Conservation (phyloP, 2,329 filamentous ascomycete genomes). For the Penicillium sumatraense region DNA sequence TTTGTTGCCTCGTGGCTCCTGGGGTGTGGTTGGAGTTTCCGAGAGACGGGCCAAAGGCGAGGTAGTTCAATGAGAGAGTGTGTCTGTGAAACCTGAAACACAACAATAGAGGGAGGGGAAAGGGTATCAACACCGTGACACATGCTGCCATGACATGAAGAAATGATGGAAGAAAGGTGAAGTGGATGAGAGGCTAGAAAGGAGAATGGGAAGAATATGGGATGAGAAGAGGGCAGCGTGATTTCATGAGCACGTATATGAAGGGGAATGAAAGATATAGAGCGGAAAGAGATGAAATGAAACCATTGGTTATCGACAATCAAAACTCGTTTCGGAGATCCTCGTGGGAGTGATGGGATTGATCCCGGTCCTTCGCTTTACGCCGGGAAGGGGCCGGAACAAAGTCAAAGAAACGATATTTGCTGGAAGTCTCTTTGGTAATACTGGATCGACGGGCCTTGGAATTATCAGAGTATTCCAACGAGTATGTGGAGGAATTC, state of each 20-base stretch:
- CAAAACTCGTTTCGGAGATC: conserved; percentile 38
- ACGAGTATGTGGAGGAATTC: conserved; percentile 52
- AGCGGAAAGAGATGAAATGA: conserved; percentile 31
- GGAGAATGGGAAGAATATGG: conserved; percentile 6
- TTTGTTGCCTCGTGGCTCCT: not conserved
- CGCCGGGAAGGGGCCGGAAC: conserved; percentile 47
- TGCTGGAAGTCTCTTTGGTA: conserved; percentile 44
- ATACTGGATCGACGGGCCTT: conserved; percentile 45
- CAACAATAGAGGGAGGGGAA: conserved; percentile 33
- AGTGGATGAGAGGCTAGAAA: conserved; percentile 4
- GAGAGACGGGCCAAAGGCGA: not conserved
- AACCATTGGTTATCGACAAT: conserved; percentile 19
- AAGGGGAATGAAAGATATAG: not conserved
- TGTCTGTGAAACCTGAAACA: conserved; percentile 24
- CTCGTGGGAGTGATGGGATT: conserved; percentile 38
- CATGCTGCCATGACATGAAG: conserved; percentile 36
- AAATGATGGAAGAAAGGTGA: conserved; percentile 15
- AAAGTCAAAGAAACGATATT: conserved; percentile 51
- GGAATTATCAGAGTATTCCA: conserved; percentile 44
- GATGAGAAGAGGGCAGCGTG: conserved; percentile 29
- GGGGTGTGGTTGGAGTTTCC: not conserved
- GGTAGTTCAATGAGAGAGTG: conserved; percentile 13
- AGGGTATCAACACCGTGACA: conserved; percentile 51
- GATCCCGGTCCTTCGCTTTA: conserved; percentile 47
- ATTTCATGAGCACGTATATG: conserved; percentile 40